Evolutionary conservation across 2,329 filamentous ascomycete genomes (phyloP), one percentile per base, ranked within the genome.

Genomic region (Pochonia chlamydosporia): DNA sequence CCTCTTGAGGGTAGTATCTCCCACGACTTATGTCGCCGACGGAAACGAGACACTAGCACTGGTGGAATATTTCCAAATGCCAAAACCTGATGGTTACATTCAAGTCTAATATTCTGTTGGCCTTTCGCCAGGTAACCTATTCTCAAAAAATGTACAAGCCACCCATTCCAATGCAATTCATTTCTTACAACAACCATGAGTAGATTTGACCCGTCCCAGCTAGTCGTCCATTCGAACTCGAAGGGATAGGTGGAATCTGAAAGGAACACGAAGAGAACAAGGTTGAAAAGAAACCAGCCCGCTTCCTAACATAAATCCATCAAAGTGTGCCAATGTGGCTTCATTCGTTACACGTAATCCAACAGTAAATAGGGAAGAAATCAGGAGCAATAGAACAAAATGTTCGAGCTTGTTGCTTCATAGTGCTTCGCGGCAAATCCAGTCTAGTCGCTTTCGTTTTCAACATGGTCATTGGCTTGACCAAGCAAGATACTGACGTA

Each of bases 281-380:
- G 7, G 18, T 5, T 8, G n/a, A 21, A 13, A 21, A 39, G 20
- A 39, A 10, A n/a, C n/a, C n/a, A 16, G 20, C 35, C 14, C 13
- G 9, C 10, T 39, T 20, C 35, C n/a, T 16, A 23, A 10, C 35
- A 6, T 23, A 18, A 44, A 45, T 25, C 20, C 21, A 23, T 37
- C 13, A 37, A 36, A 30, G 13, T 14, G 43, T 33, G 43, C 9
- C 43, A 41, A 3, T 40, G 49, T 58, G 53, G 45, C 56, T 43
- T 40, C 26, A 48, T 33, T 33, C 35, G 18, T 39, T 39, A 39
- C 35, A 39, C 35, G 33, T 13, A 40, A 13, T 33, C 33, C 30
- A 8, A 44, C 21, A 36, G 40, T 10, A 47, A 39, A 46, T 13
- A 33, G 30, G 24, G 20, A 41, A 31, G n/a, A 14, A 35, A 26